Evolutionary conservation across 805 yeast species (phyloP).

Genomic region (Cyberlindnera euphorbiae): DNA sequence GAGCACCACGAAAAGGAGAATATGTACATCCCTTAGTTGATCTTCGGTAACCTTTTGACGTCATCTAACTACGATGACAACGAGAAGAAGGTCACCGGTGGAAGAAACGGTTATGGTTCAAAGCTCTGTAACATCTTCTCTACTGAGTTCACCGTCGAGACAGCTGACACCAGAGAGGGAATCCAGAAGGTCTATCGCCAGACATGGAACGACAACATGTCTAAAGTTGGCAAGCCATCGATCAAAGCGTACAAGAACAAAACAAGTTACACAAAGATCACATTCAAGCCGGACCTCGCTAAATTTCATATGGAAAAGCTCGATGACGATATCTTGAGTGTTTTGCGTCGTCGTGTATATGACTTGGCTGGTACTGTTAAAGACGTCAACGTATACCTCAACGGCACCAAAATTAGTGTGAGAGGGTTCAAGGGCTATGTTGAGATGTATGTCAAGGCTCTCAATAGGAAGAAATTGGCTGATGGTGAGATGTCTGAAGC

Average conservation of each 20-base stretch:
- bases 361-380: slow-evolving; percentile 92
- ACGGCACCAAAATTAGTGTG: slow-evolving; percentile 66
- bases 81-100: slow-evolving; percentile 95
- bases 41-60: slow-evolving; percentile 90
- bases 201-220: slow-evolving; percentile 87
- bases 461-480: slow-evolving; percentile 40
- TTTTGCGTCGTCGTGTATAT: slow-evolving; percentile 87
- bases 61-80: slow-evolving; percentile 95
- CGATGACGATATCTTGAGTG: slow-evolving; percentile 79
- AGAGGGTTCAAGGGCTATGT: slow-evolving; percentile 81
- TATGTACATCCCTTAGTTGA: slow-evolving; percentile 92
- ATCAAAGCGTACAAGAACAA: slow-evolving; percentile 45
- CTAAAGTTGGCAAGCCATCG: slow-evolving; percentile 66
- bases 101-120: slow-evolving; percentile 98
- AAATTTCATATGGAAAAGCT: slow-evolving; percentile 82
- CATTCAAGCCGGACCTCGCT: slow-evolving; percentile 81
- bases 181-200: slow-evolving; percentile 66
- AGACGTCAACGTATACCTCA: slow-evolving; percentile 72
- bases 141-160: slow-evolving; percentile 78
- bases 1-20: slow-evolving; percentile 90
- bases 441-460: slow-evolving; percentile 80
- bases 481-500: slow-evolving; percentile 27
- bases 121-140: slow-evolving; percentile 95
- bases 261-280: slow-evolving; percentile 78
- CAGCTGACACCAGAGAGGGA: slow-evolving; percentile 60